phyloP scores from a whole-genome alignment of 805 yeast species.

The Soucietia sequanensis region DNA sequence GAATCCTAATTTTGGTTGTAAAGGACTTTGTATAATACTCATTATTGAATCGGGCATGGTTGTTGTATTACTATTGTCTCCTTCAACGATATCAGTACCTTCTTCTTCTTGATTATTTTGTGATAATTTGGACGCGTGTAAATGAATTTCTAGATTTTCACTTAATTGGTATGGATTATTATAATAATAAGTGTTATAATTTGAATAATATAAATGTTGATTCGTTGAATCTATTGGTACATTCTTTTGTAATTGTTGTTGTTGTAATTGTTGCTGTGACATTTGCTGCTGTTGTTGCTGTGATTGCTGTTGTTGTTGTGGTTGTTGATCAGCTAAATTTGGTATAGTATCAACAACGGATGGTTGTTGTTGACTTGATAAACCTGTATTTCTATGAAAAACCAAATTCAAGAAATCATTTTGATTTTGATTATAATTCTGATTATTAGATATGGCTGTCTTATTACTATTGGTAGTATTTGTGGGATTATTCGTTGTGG shows the following conservation, averaged over 20 bases:
- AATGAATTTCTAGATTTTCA: slow-evolving; percentile 39
- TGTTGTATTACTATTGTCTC: slow-evolving; percentile 30
- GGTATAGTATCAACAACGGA: too few species aligned
- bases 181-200: slow-evolving; percentile 37
- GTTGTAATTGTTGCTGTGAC: slow-evolving; percentile 2
- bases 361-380: too few species aligned
- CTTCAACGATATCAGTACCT: slow-evolving; percentile 34
- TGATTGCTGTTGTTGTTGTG: slow-evolving; percentile 1
- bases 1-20: slow-evolving; percentile 42
- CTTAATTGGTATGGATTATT: slow-evolving; percentile 38
- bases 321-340: slow-evolving; percentile 4
- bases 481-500: slow-evolving; percentile 4
- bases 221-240: slow-evolving; percentile 30
- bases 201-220: slow-evolving; percentile 37
- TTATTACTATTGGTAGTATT: slow-evolving; percentile 3
- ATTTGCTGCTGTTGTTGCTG: neutral
- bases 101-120: slow-evolving; percentile 21
- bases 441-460: slow-evolving; percentile 2
- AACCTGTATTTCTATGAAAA: slow-evolving; percentile 48
- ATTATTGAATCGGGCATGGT: slow-evolving; percentile 55
- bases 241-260: slow-evolving; percentile 8
- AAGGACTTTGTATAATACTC: slow-evolving; percentile 43
- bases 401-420: slow-evolving; percentile 51
- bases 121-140: slow-evolving; percentile 35
- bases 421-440: slow-evolving; percentile 23